Evolutionary conservation across 2,329 filamentous ascomycete genomes (phyloP).

Genomic region (Colletotrichum sansevieriae): DNA sequence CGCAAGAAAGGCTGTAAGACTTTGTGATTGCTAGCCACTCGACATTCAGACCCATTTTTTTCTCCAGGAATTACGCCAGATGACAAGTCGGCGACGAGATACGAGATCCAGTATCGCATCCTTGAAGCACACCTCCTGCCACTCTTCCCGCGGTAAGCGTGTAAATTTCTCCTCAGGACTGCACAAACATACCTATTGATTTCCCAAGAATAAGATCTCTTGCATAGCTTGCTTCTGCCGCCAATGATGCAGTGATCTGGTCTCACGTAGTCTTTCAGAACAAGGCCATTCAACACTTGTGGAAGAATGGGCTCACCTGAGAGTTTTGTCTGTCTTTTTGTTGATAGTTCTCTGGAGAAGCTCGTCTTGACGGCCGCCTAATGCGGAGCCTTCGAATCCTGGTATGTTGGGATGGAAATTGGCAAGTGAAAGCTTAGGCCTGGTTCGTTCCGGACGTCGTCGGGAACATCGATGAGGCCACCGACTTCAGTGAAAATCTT

Average conservation of each 20-base stretch:
- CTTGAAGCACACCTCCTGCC: neutral
- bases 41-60: conserved; percentile 57
- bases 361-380: too few relatives aligned
- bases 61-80: conserved; percentile 62
- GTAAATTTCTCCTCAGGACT: too few relatives aligned
- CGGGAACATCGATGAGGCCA: too few relatives aligned
- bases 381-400: too few relatives aligned
- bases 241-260: neutral
- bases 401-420: too few relatives aligned
- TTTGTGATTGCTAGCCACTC: conserved; percentile 60
- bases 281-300: neutral
- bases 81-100: conserved; percentile 61
- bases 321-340: too few relatives aligned
- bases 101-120: conserved; percentile 48
- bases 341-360: too few relatives aligned
- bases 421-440: too few relatives aligned
- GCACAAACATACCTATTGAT: neutral
- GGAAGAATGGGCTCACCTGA: neutral
- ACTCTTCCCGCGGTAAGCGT: neutral
- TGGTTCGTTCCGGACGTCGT: too few relatives aligned
- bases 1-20: conserved; percentile 50
- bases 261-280: neutral
- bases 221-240: conserved; percentile 1
- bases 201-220: neutral
- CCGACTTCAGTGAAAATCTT: too few relatives aligned